phyloP scores from a whole-genome alignment of 75 land plant genomes.

The Picea glauca region DNA sequence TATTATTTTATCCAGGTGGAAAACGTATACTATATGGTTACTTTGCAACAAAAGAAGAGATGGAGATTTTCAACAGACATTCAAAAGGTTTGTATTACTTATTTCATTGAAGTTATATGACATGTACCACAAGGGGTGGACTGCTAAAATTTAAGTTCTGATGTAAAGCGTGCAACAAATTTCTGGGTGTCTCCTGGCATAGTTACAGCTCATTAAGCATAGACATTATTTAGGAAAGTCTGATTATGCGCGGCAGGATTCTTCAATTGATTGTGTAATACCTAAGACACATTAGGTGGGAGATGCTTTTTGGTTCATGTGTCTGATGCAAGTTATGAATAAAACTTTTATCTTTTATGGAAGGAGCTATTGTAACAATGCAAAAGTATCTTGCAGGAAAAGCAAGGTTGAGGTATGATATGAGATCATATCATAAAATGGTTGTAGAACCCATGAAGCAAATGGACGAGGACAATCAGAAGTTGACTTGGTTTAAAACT shows the following conservation, averaged over 20 bases:
- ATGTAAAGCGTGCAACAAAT: neutral
- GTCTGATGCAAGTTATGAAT: neutral
- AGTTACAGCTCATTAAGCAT: neutral
- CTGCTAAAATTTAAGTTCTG: neutral
- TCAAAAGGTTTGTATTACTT: slow-evolving; percentile 46
- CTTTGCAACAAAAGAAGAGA: slow-evolving; percentile 63
- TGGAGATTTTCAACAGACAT: slow-evolving; percentile 79
- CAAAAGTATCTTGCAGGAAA: slow-evolving; percentile 48
- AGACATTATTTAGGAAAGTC: neutral
- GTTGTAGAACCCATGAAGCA: slow-evolving; percentile 66
- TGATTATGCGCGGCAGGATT: neutral
- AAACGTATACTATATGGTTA: slow-evolving; percentile 83
- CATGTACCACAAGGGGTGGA: neutral
- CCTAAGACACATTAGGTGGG: too few species aligned
- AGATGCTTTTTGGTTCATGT: neutral
- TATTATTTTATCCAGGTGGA: slow-evolving; percentile 61
- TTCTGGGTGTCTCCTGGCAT: neutral
- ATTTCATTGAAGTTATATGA: neutral
- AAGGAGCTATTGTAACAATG: neutral
- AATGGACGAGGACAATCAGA: slow-evolving; percentile 78
- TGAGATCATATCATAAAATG: slow-evolving; percentile 59
- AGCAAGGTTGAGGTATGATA: slow-evolving; percentile 66
- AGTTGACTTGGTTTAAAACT: slow-evolving; percentile 33
- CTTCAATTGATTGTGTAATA: too few species aligned
- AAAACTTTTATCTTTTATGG: slow-evolving; percentile 1